A percentile compares a stretch with the other conserved stretches of the same genome.
Evolutionary conservation across 106 monocot species (phyloP).

Genomic region (Ottelia alismoides): DNA sequence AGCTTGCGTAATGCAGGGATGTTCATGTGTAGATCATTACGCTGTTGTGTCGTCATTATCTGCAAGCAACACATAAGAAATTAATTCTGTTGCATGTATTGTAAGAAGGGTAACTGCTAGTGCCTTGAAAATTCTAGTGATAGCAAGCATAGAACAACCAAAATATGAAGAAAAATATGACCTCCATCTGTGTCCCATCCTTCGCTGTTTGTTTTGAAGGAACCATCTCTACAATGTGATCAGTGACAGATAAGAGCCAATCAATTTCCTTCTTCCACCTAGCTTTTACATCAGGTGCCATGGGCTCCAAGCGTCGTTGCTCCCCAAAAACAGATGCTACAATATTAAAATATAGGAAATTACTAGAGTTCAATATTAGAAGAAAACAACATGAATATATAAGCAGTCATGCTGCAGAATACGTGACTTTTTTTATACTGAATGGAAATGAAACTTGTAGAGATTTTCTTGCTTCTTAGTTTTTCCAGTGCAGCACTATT

Average conservation of each 20-base stretch:
- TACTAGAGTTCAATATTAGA: no score
- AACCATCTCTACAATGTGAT: slow-evolving; percentile 76
- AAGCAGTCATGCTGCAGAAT: no score
- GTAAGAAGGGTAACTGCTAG: not conserved
- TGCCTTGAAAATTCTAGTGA: not conserved
- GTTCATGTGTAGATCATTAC: slow-evolving; percentile 65
- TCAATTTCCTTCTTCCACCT: slow-evolving; percentile 72
- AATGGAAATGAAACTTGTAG: no score
- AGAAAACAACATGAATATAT: no score
- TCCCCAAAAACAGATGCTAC: slow-evolving; percentile 79
- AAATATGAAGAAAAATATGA: no score
- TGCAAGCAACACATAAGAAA: slow-evolving; percentile 1
- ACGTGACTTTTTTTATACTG: no score
- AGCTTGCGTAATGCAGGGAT: slow-evolving; percentile 76
- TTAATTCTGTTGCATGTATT: not conserved
- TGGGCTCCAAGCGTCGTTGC: slow-evolving; percentile 69
- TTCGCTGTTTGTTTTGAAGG: slow-evolving; percentile 40
- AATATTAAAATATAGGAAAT: not conserved
- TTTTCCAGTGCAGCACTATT: no score
- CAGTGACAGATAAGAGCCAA: slow-evolving; percentile 79
- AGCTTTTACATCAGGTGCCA: slow-evolving; percentile 46
- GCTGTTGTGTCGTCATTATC: slow-evolving; percentile 70
- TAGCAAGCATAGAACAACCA: not conserved
- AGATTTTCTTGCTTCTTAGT: no score
- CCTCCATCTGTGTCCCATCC: slow-evolving; percentile 68